A percentile compares a stretch with the other conserved stretches of the same genome.
Evolutionary conservation across 148 eudicot genomes (phyloP).

Genomic region (Hydrangea macrophylla): DNA sequence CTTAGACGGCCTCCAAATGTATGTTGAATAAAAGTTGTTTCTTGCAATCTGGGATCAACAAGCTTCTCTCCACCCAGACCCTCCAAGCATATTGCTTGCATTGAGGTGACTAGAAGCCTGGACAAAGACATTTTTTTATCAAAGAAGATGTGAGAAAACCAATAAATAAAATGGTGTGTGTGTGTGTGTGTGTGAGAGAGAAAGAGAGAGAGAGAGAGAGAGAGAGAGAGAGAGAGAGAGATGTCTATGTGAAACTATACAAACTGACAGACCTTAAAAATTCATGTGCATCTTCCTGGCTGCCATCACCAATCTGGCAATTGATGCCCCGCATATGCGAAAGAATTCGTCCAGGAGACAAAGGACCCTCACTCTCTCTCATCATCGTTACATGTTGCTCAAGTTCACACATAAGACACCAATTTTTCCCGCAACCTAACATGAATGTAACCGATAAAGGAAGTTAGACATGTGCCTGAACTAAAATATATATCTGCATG

Average conservation of each 20-base stretch:
- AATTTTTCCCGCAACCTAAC: constrained; percentile 61
- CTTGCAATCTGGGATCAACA: constrained; percentile 77
- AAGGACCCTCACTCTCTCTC: constrained; percentile 71
- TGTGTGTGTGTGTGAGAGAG: too few relatives aligned
- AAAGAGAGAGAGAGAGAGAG: not conserved
- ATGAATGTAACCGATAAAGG: constrained; percentile 15
- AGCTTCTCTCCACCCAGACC: constrained; percentile 79
- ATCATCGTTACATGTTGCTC: constrained; percentile 76
- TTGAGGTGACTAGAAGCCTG: constrained; percentile 90
- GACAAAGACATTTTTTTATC: constrained; percentile 9
- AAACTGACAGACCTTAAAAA: constrained; percentile 65
- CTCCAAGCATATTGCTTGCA: constrained; percentile 92
- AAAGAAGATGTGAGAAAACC: constrained; percentile 7
- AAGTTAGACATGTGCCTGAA: constrained; percentile 15
- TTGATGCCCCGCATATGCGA: constrained; percentile 66
- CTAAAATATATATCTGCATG: too few relatives aligned
- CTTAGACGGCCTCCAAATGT: constrained; percentile 85
- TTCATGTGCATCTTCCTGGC: constrained; percentile 99
- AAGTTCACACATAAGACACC: constrained; percentile 97
- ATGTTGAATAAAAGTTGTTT: constrained; percentile 85
- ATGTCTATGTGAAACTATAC: not conserved
- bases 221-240: not conserved
- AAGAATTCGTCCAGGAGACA: constrained; percentile 73
- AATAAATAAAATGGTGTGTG: not conserved
- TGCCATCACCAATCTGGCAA: constrained; percentile 84